phyloP scores from a whole-genome alignment of 768 basidiomycete species.

The Dioszegia crocea region DNA sequence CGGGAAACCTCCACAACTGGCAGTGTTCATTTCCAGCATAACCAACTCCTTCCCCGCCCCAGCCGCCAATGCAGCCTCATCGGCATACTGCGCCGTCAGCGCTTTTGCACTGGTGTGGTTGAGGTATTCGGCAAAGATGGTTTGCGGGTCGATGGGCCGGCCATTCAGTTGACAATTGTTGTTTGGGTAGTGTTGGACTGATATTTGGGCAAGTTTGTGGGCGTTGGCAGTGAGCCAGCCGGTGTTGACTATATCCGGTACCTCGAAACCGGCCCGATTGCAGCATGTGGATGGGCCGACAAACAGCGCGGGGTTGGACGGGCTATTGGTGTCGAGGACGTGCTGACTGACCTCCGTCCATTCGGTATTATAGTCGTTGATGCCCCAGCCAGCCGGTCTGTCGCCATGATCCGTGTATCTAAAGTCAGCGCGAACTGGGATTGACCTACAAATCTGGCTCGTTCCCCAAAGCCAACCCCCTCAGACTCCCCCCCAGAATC shows the following conservation, averaged over 20 bases:
- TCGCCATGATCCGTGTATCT: slow-evolving; percentile 46
- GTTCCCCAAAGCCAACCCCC: slow-evolving; percentile 71
- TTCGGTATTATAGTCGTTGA: slow-evolving; percentile 56
- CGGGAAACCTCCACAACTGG: slow-evolving; percentile 56
- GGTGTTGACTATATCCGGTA: slow-evolving; percentile 46
- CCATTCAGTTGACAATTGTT: slow-evolving; percentile 51
- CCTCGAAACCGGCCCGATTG: slow-evolving; percentile 54
- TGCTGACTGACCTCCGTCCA: slow-evolving; percentile 56
- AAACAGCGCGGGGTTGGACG: slow-evolving; percentile 55
- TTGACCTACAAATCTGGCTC: slow-evolving; percentile 66
- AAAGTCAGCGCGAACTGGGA: neutral
- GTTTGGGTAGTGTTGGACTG: slow-evolving; percentile 49
- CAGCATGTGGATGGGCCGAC: slow-evolving; percentile 65
- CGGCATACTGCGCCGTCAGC: slow-evolving; percentile 58
- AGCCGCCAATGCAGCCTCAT: slow-evolving; percentile 54
- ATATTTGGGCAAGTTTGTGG: slow-evolving; percentile 38
- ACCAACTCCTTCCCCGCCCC: slow-evolving; percentile 53
- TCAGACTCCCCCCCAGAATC: slow-evolving; percentile 62
- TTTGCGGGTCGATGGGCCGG: slow-evolving; percentile 48
- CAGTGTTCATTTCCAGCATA: slow-evolving; percentile 69
- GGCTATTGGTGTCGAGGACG: slow-evolving; percentile 41
- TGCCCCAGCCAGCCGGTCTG: slow-evolving; percentile 38
- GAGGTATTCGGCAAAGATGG: slow-evolving; percentile 57
- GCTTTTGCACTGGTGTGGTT: slow-evolving; percentile 58
- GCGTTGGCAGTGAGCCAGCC: slow-evolving; percentile 45